These are phyloP conservation scores for Fusarium sp. DNA, from an alignment of 2,329 filamentous ascomycete genomes.

Conservation along the genomic window DNA sequence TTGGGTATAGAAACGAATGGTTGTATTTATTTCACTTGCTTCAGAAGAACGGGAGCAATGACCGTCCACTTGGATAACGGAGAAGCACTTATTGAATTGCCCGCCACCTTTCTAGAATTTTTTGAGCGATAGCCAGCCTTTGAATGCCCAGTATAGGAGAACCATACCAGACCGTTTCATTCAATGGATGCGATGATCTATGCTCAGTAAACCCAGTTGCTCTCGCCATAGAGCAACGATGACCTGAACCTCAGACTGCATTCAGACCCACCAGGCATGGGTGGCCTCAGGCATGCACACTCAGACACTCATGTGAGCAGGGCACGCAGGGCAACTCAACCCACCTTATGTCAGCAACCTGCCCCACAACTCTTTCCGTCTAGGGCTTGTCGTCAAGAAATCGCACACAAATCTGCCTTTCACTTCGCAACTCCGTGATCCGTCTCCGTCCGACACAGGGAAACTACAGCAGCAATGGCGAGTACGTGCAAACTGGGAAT, in stretches of 20 bases:
- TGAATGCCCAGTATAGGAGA: background rate
- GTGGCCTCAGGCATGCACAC: background rate
- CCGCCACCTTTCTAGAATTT: background rate
- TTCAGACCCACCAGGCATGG: background rate
- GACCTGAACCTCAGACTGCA: background rate
- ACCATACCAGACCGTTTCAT: background rate
- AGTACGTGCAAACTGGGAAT: conserved; percentile 48
- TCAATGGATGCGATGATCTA: background rate
- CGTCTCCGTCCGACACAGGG: conserved; percentile 43
- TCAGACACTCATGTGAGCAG: background rate
- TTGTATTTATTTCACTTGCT: conserved; percentile 29
- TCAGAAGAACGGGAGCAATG: conserved; percentile 19
- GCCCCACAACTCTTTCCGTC: conserved; percentile 33
- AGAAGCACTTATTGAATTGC: background rate
- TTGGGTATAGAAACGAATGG: conserved; percentile 36
- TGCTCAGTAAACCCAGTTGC: background rate
- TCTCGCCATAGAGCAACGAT: background rate
- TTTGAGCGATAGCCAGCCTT: background rate
- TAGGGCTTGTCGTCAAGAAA: conserved; percentile 44
- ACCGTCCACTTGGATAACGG: conserved; percentile 12
- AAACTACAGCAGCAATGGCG: conserved; percentile 55
- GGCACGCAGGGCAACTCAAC: background rate
- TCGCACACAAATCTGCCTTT: conserved; percentile 49
- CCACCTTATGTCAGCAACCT: conserved; percentile 35
- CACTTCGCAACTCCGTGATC: conserved; percentile 44